Base-by-base conservation (phyloP, 1,284 basidiomycete species). In the Ceratobasidium sp. region DNA sequence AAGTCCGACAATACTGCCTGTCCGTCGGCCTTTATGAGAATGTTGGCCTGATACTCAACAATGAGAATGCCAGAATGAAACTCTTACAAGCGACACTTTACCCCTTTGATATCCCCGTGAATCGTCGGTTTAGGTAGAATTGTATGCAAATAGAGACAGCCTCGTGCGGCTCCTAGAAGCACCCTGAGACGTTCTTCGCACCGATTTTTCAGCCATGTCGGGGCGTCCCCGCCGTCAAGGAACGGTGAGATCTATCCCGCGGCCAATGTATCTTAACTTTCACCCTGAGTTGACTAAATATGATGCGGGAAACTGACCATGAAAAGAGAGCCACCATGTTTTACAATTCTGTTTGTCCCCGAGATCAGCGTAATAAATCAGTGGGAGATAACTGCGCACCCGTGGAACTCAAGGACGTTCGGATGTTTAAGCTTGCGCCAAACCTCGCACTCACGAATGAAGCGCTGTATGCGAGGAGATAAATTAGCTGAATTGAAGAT, bases 1-100 rank as follows among this genome's bases (percentile, higher is more conserved):
- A 77, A 77, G 23, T 77, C 76, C 3, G 76, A 26, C 26, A 77
- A 50, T 54, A 77, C 68, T 0, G 76, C 66, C 13, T 52, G n/a
- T 26, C 68, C 65, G 40, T 61, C 40, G 20, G 54, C 28, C 3
- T 62, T 70, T 20, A 77, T 68, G 48, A 77, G 76, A 23, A 77
- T 68, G 23, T 77, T 77, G 10, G 65, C 76, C 76, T 77, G 33
- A 50, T 17, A 4, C 1, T 28, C 10, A 23, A 12, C 13, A 50
- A 23, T 38, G 46, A 5, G 3, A 40, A 6, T 28, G 23, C 17
- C 54, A 12, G 38, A 7, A 3, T 17, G 20, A n/a, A 0, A 26
- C 15, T 28, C 7, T 38, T 2, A 10, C 48, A 3, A 2, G 28
- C 2, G n/a, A 26, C n/a, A 33, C 2, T 28, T 6, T 38, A 68